A percentile compares a stretch with the other conserved stretches of the same genome.
These are phyloP conservation scores for Omphalea diandra DNA, from an alignment of 441 rosid species.

Conservation along the genomic window DNA sequence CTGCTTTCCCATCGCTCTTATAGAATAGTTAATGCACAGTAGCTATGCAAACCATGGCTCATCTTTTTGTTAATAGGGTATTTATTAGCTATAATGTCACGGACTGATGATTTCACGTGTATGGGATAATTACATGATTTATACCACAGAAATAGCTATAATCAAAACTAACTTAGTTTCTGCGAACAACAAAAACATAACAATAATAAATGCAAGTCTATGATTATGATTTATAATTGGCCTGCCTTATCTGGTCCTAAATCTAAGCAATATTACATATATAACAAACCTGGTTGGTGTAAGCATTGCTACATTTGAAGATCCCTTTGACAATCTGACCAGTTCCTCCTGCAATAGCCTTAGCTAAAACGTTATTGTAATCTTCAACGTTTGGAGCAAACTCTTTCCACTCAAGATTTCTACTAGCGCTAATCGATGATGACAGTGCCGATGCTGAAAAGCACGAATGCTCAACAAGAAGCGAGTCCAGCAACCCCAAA, in stretches of 20 bases:
- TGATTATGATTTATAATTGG: too few species aligned
- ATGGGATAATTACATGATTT: not conserved
- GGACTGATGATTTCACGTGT: too few species aligned
- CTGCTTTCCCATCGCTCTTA: slow-evolving; percentile 31
- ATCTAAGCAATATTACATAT: too few species aligned
- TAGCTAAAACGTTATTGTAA: slow-evolving; percentile 68
- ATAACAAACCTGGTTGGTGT: slow-evolving; percentile 63
- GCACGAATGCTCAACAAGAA: slow-evolving; percentile 61
- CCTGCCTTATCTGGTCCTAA: too few species aligned
- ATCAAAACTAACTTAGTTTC: not conserved
- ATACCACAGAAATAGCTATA: not conserved
- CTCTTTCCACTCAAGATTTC: slow-evolving; percentile 64
- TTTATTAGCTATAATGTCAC: too few species aligned
- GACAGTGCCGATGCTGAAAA: slow-evolving; percentile 50
- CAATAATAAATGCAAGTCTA: too few species aligned
- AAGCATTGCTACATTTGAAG: slow-evolving; percentile 71
- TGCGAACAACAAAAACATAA: not conserved
- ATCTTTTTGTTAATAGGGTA: too few species aligned
- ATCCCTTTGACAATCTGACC: slow-evolving; percentile 87
- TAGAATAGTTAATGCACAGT: not conserved
- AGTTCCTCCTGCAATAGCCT: slow-evolving; percentile 90
- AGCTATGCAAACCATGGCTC: too few species aligned
- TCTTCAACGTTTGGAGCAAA: slow-evolving; percentile 81
- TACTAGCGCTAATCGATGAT: slow-evolving; percentile 12
- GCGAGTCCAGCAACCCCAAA: slow-evolving; percentile 53